A percentile compares a stretch with the other conserved stretches of the same genome.
phyloP scores from a whole-genome alignment of 805 yeast genomes.

The Jamesozyma spencerorum region DNA sequence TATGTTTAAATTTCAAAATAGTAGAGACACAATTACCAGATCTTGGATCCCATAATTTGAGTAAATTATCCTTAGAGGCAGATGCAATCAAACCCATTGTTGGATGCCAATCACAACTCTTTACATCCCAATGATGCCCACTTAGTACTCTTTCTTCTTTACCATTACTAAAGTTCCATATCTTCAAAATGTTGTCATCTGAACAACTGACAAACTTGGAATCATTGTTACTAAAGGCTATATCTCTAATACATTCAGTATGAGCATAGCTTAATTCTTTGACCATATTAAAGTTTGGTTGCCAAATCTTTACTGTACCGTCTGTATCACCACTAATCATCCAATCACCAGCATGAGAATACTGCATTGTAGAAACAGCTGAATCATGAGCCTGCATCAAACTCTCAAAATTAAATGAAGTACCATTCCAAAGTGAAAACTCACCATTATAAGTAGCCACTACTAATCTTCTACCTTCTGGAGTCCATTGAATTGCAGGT shows the following conservation, averaged over 20 bases:
- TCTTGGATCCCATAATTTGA: constrained; percentile 96
- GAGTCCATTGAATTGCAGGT: constrained; percentile 89
- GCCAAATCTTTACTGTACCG: constrained; percentile 92
- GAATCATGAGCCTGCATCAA: constrained; percentile 98
- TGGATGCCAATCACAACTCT: constrained; percentile 96
- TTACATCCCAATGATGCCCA: constrained; percentile 99
- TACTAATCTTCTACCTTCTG: constrained; percentile 83
- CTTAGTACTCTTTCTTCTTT: constrained; percentile 67
- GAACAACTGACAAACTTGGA: constrained; percentile 87
- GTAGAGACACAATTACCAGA: constrained; percentile 65
- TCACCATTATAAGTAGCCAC: constrained; percentile 93
- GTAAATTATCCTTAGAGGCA: constrained; percentile 91
- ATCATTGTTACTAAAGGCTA: constrained; percentile 85
- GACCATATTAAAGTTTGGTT: constrained; percentile 93
- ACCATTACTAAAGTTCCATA: constrained; percentile 91
- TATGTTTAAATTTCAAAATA: constrained; percentile 85
- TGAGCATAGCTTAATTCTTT: constrained; percentile 47
- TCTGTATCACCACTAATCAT: constrained; percentile 87
- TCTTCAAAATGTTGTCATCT: constrained; percentile 82
- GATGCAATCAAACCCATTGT: constrained; percentile 74
- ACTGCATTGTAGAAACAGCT: constrained; percentile 69
- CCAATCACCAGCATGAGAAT: constrained; percentile 92
- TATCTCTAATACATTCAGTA: constrained; percentile 73
- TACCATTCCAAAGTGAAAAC: constrained; percentile 93
- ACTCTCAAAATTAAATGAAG: constrained; percentile 89